These are phyloP conservation scores for Themeda triandra DNA, from an alignment of 176 grass and related monocot genomes.

Conservation along the genomic window DNA sequence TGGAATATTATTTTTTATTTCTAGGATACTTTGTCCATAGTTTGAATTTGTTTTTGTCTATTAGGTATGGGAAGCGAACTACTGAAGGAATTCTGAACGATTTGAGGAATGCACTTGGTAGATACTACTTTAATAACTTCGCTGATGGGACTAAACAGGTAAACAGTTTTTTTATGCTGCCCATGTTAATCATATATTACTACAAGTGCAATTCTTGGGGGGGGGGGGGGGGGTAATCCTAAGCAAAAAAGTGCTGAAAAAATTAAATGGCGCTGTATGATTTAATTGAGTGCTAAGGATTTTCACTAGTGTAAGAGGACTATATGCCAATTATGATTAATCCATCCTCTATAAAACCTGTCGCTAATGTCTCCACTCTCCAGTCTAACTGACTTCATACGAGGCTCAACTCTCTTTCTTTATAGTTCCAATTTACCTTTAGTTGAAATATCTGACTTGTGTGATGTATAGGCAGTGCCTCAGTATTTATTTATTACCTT, in stretches of 20 bases:
- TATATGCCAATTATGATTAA: background rate
- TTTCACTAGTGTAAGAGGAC: background rate
- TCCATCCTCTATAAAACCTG: background rate
- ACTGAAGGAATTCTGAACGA: constrained; percentile 81
- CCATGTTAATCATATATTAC: background rate
- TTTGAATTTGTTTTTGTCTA: background rate
- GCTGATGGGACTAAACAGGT: constrained; percentile 96
- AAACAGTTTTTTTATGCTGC: constrained; percentile 6
- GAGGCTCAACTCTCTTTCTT: constrained; percentile 6
- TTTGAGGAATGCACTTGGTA: constrained; percentile 68
- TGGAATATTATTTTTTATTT: background rate
- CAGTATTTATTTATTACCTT: constrained; percentile 34
- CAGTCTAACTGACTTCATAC: background rate
- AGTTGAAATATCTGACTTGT: background rate
- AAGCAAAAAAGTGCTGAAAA: background rate
- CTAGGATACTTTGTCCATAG: background rate
- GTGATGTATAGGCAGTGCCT: background rate
- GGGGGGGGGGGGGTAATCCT: too few relatives aligned
- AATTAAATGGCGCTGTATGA: background rate
- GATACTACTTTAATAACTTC: constrained; percentile 98
- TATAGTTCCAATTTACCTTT: background rate
- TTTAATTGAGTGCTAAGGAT: background rate
- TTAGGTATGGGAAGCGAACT: constrained; percentile 84
- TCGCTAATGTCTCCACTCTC: background rate
- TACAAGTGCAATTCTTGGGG: background rate